These are phyloP conservation scores for Malus asiatica DNA, from an alignment of 306 rosid species.

Conservation along the genomic window DNA sequence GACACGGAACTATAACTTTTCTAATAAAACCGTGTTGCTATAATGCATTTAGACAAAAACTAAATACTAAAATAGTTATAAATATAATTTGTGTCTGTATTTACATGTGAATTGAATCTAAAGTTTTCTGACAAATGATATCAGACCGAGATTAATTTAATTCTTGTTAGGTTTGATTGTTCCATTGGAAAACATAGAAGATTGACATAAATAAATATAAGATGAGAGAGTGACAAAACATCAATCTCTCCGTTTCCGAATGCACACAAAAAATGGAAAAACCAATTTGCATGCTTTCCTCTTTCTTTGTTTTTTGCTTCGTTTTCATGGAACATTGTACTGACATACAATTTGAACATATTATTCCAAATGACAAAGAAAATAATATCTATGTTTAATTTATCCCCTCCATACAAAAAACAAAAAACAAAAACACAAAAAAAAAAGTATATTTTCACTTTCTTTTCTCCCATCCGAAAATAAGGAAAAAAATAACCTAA, in stretches of 20 bases:
- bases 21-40: neutral
- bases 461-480: slow-evolving; percentile 7
- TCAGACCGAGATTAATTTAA: neutral
- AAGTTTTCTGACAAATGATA: too few relatives aligned
- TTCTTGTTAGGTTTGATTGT: neutral
- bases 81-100: too few relatives aligned
- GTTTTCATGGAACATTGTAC: neutral
- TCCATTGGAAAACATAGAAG: neutral
- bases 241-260: slow-evolving; percentile 14
- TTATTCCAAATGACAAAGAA: slow-evolving; percentile 20
- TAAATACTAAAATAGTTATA: too few relatives aligned
- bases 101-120: neutral
- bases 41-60: too few relatives aligned
- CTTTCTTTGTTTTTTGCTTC: neutral
- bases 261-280: neutral
- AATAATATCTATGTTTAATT: slow-evolving; percentile 16
- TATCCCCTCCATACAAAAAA: neutral
- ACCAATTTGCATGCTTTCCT: slow-evolving; percentile 11
- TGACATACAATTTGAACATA: slow-evolving; percentile 7
- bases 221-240: neutral
- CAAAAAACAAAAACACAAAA: neutral
- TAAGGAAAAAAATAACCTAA: neutral
- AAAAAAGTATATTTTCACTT: slow-evolving; percentile 7
- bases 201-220: neutral
- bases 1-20: too few relatives aligned